Evolutionary conservation across 352 stramenopile species (phyloP).

Genomic region (Globisporangium nodosum): DNA sequence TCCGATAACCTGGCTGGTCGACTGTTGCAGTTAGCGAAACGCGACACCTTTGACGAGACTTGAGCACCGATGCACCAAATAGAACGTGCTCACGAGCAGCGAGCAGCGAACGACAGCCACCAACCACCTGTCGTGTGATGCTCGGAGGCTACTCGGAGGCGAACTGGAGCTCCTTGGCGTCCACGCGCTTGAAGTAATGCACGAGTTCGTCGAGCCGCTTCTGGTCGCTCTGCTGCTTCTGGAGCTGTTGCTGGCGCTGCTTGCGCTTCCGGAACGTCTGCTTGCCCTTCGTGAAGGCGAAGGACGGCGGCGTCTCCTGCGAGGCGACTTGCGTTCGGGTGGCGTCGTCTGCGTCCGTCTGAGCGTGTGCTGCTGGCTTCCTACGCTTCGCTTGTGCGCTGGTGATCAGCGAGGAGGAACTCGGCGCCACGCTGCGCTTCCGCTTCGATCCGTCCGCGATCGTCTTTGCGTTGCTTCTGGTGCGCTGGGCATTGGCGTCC

Average conservation of each 20-base stretch:
- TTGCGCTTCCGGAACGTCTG: constrained; percentile 44
- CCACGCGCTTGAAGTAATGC: constrained; percentile 54
- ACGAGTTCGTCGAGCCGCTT: constrained; percentile 54
- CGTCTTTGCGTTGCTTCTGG: background rate
- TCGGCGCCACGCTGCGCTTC: background rate
- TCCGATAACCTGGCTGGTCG: background rate
- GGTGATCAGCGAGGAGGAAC: background rate
- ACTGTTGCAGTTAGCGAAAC: constrained; percentile 1
- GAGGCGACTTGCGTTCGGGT: constrained; percentile 5
- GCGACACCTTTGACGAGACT: too few species aligned
- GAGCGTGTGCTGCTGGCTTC: background rate
- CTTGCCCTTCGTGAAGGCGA: constrained; percentile 40
- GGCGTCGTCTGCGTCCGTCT: background rate
- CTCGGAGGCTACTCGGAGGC: constrained; percentile 14
- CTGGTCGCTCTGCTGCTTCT: constrained; percentile 32
- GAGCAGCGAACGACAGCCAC: too few species aligned
- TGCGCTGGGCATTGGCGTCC: background rate
- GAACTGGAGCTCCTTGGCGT: constrained; percentile 47
- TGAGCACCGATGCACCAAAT: too few species aligned
- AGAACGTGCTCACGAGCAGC: too few species aligned
- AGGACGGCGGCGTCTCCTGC: constrained; percentile 47
- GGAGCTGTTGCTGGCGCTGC: constrained; percentile 16
- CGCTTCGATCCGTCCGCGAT: background rate
- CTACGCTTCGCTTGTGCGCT: constrained; percentile 2
- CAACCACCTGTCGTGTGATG: too few species aligned